These are phyloP conservation scores for Fraxinus sp. DNA, from an alignment of 305 asterid species.

Conservation along the genomic window DNA sequence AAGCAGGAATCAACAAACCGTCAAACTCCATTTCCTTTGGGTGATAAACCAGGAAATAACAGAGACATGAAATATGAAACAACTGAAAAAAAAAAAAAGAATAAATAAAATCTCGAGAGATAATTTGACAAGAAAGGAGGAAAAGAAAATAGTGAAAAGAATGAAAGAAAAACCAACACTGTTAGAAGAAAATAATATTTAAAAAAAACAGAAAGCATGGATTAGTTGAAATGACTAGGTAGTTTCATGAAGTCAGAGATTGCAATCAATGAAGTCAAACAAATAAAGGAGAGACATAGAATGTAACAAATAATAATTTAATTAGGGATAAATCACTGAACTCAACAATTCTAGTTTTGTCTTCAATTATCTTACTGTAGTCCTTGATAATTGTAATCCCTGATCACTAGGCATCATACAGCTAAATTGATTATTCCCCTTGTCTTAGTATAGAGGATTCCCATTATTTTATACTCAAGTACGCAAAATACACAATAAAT, in stretches of 20 bases:
- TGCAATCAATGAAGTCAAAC: neutral
- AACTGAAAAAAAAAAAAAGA: neutral
- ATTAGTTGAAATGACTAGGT: neutral
- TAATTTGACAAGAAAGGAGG: neutral
- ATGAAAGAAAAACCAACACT: neutral
- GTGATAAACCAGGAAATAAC: neutral
- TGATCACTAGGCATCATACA: too few species aligned
- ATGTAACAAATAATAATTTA: too few species aligned
- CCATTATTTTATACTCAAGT: too few species aligned
- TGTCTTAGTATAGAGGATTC: too few species aligned
- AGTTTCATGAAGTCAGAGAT: neutral
- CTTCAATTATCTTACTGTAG: too few species aligned
- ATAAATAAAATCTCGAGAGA: neutral
- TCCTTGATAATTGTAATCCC: too few species aligned
- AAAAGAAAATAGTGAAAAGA: neutral
- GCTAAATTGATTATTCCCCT: too few species aligned
- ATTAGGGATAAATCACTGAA: too few species aligned
- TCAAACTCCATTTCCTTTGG: neutral
- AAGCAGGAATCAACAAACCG: slow-evolving; percentile 5
- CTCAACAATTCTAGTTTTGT: too few species aligned
- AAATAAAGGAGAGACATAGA: too few species aligned
- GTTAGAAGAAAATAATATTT: neutral
- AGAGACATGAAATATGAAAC: neutral
- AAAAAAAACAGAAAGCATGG: neutral
- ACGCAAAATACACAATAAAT: too few species aligned